Base-by-base conservation (phyloP, 176 grass and related monocot genomes). In the Oryza meyeriana region DNA sequence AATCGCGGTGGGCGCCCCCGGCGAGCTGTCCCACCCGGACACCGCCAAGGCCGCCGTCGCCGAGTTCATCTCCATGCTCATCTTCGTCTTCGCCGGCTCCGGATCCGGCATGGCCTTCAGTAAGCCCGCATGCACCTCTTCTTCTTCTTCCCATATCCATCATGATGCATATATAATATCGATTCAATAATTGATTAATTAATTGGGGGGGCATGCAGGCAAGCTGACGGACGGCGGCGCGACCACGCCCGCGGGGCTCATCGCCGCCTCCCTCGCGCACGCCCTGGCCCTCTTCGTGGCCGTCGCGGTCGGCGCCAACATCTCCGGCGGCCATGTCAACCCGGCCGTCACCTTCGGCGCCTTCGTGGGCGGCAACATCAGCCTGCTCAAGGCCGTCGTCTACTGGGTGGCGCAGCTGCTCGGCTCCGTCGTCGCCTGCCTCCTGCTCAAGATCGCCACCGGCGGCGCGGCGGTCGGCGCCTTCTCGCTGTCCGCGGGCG, bases 331-430 rank as follows among this genome's bases (percentile, higher is more conserved):
- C 0, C 94, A 97, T 77, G 94, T 97, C 34, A 97, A 97, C 82
- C 94, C 94, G 17, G 94, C 94, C 0, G 94, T 97, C 4, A 97
- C 94, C 4, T 97, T 97, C 50, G 94, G 89, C 65, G 94, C 91
- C 10, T 88, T 94, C 55, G 64, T 97, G 11, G 94, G 94, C 71
- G 91, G 91, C 62, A 94, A 97, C 87, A 92, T 94, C 66, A 91
- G 75, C 28, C 85, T 97, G 20, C 1, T 97, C 18, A 79, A 85
- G 47, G 88, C 83, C 9, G 63, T 89, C 14, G 86, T 91, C 20
- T 97, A 97, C 86, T 97, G 94, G 91, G 77, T 91, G 8, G 94
- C 91, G 1, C 94, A 97, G 94, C 82, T 91, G 31, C 88, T 97
- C 17, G 94, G 94, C 59, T 97, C 94, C 39, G 88, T 93, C 1